phyloP scores from a whole-genome alignment of 2,329 filamentous ascomycete species.

The Cadophora sp. region DNA sequence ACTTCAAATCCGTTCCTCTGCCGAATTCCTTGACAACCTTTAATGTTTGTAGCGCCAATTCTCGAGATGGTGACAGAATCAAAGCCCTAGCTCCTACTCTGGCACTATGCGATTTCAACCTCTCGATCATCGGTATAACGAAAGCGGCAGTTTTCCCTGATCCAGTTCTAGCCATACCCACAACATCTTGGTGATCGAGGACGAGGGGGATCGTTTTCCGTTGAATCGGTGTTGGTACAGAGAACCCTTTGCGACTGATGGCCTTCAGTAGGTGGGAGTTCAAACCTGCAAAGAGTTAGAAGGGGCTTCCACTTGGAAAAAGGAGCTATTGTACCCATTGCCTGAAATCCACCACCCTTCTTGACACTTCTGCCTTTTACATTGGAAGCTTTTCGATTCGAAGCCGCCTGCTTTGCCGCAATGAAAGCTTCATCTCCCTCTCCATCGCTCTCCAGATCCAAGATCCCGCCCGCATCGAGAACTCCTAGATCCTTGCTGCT shows the following conservation, averaged over 20 bases:
- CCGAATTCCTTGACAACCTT: constrained; percentile 97
- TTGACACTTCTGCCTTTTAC: constrained; percentile 86
- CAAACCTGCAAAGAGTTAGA: constrained; percentile 59
- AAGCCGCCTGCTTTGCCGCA: constrained; percentile 82
- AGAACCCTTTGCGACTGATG: constrained; percentile 92
- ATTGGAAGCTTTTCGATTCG: constrained; percentile 84
- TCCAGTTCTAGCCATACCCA: constrained; percentile 98
- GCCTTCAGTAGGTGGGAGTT: constrained; percentile 86
- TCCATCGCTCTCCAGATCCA: constrained; percentile 63
- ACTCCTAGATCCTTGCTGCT: constrained; percentile 51
- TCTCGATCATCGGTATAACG: constrained; percentile 98
- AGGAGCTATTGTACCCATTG: constrained; percentile 72
- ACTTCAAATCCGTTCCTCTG: constrained; percentile 87
- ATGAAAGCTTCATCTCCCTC: constrained; percentile 90
- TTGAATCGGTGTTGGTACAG: constrained; percentile 95
- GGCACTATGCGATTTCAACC: constrained; percentile 84
- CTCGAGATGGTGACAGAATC: constrained; percentile 90
- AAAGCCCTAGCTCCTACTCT: constrained; percentile 86
- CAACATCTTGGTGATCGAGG: constrained; percentile 90
- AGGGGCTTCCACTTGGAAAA: constrained; percentile 1
- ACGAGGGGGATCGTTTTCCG: constrained; percentile 94
- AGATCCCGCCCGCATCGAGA: constrained; percentile 65
- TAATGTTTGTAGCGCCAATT: constrained; percentile 91
- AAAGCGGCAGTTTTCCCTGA: constrained; percentile 99
- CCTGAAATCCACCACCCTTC: constrained; percentile 96